Base-by-base conservation (phyloP, 352 stramenopile species). In the Proteromonas lacertae region DNA sequence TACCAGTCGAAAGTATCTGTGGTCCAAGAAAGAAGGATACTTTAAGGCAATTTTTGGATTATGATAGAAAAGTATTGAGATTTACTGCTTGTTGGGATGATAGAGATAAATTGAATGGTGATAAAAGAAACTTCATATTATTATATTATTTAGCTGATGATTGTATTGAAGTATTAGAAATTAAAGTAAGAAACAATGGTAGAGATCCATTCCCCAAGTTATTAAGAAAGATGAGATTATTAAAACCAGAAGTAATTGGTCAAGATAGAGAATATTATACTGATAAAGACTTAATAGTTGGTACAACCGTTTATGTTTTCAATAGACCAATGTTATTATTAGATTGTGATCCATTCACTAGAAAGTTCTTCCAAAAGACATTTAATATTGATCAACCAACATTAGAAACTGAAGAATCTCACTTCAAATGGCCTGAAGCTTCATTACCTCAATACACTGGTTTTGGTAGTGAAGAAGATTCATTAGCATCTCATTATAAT, bases 141-240 rank as follows among this genome's bases (percentile, higher is more conserved):
- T 56, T 68, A 42, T 80, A 67, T 42, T 82, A 75, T 43, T 47
- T 83, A 10, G 62, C 67, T 44, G 69, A 83, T 38, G 63, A 77
- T 45, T 76, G 64, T 36, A 54, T 81, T 39, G 64, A 83, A 46
- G 67, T 82, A 48, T 69, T 69, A 2, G 24, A n/a, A 10, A 33
- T 40, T 8, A 6, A 18, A 19, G 21, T 17, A 12, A 3, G 32
- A 14, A 37, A 37, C 21, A 17, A 6, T 14, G 32, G 32, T 28
- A 3, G 32, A 20, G 18, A 25, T 12, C 20, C 8, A 2, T 5
- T 28, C 2, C 7, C 25, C 16, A 42, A 42, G 19, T 9, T 33
- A 17, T 2, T 8, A 14, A 34, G 2, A 12, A 20, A 6, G 16
- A 19, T 19, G 3, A 32, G 22, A 14, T 21, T 42, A 30, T 16